These are phyloP conservation scores for Trichoderma sp. DNA, from an alignment of 2,329 filamentous ascomycete species.

Conservation along the genomic window DNA sequence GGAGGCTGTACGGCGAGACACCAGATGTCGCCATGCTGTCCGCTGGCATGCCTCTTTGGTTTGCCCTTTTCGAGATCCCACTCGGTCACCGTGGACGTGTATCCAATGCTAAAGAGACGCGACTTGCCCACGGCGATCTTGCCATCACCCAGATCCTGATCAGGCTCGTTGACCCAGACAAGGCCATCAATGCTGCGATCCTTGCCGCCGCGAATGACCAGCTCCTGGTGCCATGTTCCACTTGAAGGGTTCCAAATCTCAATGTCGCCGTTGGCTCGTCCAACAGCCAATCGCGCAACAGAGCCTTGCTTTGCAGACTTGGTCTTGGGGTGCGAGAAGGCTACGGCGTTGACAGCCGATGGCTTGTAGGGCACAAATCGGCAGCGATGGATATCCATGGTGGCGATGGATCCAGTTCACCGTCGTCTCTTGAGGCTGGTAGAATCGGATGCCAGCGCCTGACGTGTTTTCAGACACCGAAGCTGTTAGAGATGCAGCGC, in stretches of 20 bases:
- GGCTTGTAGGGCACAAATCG: slow-evolving; percentile 92
- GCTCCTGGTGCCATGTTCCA: slow-evolving; percentile 86
- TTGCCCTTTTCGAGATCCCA: slow-evolving; percentile 84
- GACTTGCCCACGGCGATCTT: slow-evolving; percentile 65
- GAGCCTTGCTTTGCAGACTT: slow-evolving; percentile 47
- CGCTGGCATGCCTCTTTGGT: slow-evolving; percentile 77
- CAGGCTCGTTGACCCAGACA: slow-evolving; percentile 84
- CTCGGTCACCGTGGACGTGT: slow-evolving; percentile 87
- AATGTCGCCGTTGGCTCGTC: slow-evolving; percentile 90
- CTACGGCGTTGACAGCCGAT: slow-evolving; percentile 88
- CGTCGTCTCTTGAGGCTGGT: background rate
- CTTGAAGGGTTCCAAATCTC: slow-evolving; percentile 93
- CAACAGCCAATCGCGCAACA: slow-evolving; percentile 76
- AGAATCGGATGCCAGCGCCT: background rate
- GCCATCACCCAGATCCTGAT: slow-evolving; percentile 63
- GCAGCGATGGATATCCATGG: slow-evolving; percentile 95
- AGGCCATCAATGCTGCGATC: slow-evolving; percentile 87
- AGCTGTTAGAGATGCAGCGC: slow-evolving; percentile 18
- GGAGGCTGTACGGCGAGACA: slow-evolving; percentile 83
- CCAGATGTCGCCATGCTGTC: slow-evolving; percentile 96
- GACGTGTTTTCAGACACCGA: slow-evolving; percentile 1
- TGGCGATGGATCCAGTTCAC: slow-evolving; percentile 18
- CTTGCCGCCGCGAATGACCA: slow-evolving; percentile 75
- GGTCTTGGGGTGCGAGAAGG: slow-evolving; percentile 74
- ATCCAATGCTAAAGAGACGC: slow-evolving; percentile 93